Conservation (phyloP, 257 asterid genomes). For the Lantana camara region DNA sequence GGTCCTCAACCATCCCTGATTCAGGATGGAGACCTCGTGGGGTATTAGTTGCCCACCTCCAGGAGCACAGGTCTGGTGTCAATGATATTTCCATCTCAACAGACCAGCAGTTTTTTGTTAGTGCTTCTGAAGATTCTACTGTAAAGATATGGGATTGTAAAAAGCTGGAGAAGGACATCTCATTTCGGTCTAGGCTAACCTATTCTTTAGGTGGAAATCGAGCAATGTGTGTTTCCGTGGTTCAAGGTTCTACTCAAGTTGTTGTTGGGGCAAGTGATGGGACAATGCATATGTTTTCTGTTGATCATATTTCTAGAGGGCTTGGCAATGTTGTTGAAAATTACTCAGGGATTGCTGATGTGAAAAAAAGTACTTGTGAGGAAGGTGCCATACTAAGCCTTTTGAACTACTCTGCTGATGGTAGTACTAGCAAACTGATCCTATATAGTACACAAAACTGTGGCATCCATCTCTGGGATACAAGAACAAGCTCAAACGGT, state of each 20-base stretch:
- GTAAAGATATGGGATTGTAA: conserved; percentile 99
- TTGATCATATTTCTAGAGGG: conserved; percentile 91
- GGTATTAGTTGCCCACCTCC: conserved; percentile 97
- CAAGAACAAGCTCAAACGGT: conserved; percentile 65
- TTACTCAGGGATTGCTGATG: conserved; percentile 90
- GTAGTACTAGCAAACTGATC: conserved; percentile 65
- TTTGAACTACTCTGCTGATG: conserved; percentile 83
- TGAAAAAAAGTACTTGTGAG: conserved; percentile 59
- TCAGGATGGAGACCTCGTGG: conserved; percentile 99
- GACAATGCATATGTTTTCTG: conserved; percentile 81
- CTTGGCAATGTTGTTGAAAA: conserved; percentile 93
- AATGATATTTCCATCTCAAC: conserved; percentile 87
- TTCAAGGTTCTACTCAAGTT: conserved; percentile 83
- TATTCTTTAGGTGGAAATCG: conserved; percentile 87
- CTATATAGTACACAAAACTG: conserved; percentile 86
- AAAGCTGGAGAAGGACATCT: conserved; percentile 97
- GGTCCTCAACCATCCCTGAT: conserved; percentile 84
- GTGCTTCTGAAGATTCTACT: conserved; percentile 97
- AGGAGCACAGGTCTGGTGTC: conserved; percentile 93
- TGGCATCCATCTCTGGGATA: conserved; percentile 95
- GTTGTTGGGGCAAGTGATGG: conserved; percentile 97
- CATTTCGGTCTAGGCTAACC: conserved; percentile 92
- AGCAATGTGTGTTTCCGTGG: conserved; percentile 82
- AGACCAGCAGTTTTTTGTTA: conserved; percentile 95
- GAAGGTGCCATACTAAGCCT: conserved; percentile 90